phyloP scores from a whole-genome alignment of 139 green algal species.

The Coelastrella sp. region DNA sequence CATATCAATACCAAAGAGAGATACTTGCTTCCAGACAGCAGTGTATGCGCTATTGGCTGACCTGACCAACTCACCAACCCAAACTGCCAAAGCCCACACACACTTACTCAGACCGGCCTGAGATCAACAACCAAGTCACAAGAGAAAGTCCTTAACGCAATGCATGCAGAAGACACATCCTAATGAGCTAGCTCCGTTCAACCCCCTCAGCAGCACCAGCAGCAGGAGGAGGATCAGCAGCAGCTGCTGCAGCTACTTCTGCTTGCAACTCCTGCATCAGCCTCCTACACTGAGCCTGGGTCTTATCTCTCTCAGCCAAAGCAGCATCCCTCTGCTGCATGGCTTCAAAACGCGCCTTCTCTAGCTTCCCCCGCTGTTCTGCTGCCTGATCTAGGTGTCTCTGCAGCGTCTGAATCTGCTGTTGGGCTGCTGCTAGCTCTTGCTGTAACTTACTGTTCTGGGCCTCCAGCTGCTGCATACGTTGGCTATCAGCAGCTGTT shows the following conservation, averaged over 20 bases:
- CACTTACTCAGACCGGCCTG: no score
- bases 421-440: conserved; percentile 1
- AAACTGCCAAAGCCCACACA: no score
- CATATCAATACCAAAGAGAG: no score
- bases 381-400: background rate
- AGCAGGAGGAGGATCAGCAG: background rate
- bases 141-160: no score
- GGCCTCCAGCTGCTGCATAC: conserved; percentile 10
- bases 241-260: background rate
- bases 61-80: no score
- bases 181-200: no score
- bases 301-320: conserved; percentile 1
- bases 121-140: no score
- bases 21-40: no score
- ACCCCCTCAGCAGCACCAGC: background rate
- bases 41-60: no score
- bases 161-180: background rate
- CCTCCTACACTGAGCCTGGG: background rate
- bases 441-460: background rate
- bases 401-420: conserved; percentile 30
- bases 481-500: background rate
- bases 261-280: conserved; percentile 17
- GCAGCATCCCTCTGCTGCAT: conserved; percentile 31
- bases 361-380: background rate
- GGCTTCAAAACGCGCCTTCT: conserved; percentile 8